Conservation (phyloP, 2,329 filamentous ascomycete genomes). For the Coniochaeta sp. region DNA sequence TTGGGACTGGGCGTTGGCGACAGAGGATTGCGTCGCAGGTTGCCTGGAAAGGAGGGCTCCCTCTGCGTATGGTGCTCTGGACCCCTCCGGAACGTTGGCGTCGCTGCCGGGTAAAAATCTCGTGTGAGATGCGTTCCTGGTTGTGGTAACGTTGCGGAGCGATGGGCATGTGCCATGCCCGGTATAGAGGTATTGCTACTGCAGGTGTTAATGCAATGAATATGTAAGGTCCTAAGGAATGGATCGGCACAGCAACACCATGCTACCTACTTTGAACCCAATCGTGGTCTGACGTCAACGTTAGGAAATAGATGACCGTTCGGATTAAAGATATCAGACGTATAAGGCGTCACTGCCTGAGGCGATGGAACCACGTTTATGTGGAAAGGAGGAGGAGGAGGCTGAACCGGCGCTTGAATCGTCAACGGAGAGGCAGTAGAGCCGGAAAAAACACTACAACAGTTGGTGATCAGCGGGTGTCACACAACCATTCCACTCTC, state of each 20-base stretch:
- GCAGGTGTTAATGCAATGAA: slow-evolving; percentile 23
- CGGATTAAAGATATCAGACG: slow-evolving; percentile 40
- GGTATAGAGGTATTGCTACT: slow-evolving; percentile 40
- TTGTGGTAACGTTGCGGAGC: slow-evolving; percentile 43
- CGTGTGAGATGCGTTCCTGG: slow-evolving; percentile 40
- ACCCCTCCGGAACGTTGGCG: slow-evolving; percentile 41
- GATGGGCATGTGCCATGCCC: slow-evolving; percentile 52
- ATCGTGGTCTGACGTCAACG: slow-evolving; percentile 45
- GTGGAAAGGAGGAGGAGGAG: slow-evolving; percentile 37
- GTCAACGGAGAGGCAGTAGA: slow-evolving; percentile 42
- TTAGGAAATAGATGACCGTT: slow-evolving; percentile 34
- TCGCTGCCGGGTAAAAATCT: slow-evolving; percentile 44
- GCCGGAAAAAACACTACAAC: slow-evolving; percentile 47
- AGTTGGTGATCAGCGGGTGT: slow-evolving; percentile 22
- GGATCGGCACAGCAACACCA: slow-evolving; percentile 4
- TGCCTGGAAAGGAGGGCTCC: slow-evolving; percentile 41
- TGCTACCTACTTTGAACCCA: slow-evolving; percentile 46
- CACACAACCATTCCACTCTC: slow-evolving; percentile 11
- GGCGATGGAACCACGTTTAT: slow-evolving; percentile 43
- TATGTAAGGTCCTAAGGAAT: background rate
- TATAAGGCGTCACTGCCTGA: slow-evolving; percentile 39
- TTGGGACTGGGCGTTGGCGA: slow-evolving; percentile 44
- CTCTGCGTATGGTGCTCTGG: slow-evolving; percentile 40
- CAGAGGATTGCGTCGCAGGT: slow-evolving; percentile 42
- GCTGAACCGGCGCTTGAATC: slow-evolving; percentile 43